Conservation (phyloP, 192 early-diverging fungal genomes). For the Gigaspora rosea region DNA sequence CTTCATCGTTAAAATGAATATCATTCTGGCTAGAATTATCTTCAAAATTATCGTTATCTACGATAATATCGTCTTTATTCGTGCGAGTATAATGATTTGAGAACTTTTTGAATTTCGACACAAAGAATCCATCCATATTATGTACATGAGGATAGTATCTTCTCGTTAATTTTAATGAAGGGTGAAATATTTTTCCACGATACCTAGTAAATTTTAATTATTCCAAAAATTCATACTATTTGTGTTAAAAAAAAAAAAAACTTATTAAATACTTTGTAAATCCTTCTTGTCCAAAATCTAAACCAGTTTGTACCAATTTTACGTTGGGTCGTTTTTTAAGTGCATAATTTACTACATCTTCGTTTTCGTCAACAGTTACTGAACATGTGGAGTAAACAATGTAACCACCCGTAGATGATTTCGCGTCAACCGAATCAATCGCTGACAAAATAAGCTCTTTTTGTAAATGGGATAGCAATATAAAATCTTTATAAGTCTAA, state of each 20-base stretch:
- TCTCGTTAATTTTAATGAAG: slow-evolving; percentile 75
- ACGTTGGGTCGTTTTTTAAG: slow-evolving; percentile 92
- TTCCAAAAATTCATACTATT: not conserved
- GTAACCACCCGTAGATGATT: slow-evolving; percentile 90
- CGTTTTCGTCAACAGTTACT: slow-evolving; percentile 96
- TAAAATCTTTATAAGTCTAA: slow-evolving; percentile 84
- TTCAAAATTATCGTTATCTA: no score
- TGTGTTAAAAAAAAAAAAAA: no score
- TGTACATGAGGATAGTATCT: slow-evolving; percentile 97
- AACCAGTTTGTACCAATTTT: slow-evolving; percentile 84
- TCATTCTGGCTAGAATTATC: no score
- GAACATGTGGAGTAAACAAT: slow-evolving; percentile 99
- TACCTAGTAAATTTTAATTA: slow-evolving; percentile 51
- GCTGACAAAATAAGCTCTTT: slow-evolving; percentile 94
- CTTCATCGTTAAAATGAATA: no score
- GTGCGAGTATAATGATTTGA: slow-evolving; percentile 61
- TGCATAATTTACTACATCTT: slow-evolving; percentile 95
- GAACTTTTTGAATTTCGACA: slow-evolving; percentile 95
- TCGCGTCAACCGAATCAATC: slow-evolving; percentile 96
- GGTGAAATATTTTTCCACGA: slow-evolving; percentile 88
- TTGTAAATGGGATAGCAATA: slow-evolving; percentile 89
- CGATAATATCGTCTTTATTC: no score
- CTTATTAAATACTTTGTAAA: slow-evolving; percentile 59
- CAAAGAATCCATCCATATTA: slow-evolving; percentile 99
- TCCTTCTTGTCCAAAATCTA: slow-evolving; percentile 95